A percentile compares a stretch with the other conserved stretches of the same genome.
Conservation (phyloP, 768 basidiomycete genomes). For the Leccinum rimulosum region DNA sequence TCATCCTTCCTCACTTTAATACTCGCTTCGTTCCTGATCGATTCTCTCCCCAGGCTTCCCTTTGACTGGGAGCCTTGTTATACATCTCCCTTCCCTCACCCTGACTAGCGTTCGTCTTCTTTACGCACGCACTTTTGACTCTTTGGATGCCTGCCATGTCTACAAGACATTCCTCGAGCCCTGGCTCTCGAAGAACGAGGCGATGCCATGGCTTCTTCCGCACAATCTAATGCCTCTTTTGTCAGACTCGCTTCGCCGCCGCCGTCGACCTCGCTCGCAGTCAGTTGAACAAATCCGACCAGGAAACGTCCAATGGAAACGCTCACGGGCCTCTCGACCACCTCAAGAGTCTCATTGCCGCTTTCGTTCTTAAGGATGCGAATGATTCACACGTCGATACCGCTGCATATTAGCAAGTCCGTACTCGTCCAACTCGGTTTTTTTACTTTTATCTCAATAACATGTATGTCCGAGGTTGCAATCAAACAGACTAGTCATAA, state of each 20-base stretch:
- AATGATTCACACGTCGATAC: slow-evolving; percentile 10
- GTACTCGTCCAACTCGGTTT: slow-evolving; percentile 2
- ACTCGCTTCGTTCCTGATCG: slow-evolving; percentile 9
- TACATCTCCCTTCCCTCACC: slow-evolving; percentile 64
- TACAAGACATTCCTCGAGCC: slow-evolving; percentile 61
- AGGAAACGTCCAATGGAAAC: slow-evolving; percentile 25
- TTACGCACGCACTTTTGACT: neutral
- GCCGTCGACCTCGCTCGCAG: slow-evolving; percentile 49
- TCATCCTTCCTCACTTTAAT: too few species aligned
- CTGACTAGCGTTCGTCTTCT: slow-evolving; percentile 48
- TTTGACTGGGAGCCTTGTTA: slow-evolving; percentile 72
- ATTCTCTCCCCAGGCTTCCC: slow-evolving; percentile 51
- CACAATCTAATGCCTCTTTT: slow-evolving; percentile 55
- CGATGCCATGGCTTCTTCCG: slow-evolving; percentile 46
- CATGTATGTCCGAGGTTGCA: slow-evolving; percentile 8
- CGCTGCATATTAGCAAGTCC: neutral
- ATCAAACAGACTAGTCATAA: slow-evolving; percentile 5
- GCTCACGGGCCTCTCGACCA: slow-evolving; percentile 27
- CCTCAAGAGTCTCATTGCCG: slow-evolving; percentile 36
- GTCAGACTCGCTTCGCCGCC: slow-evolving; percentile 47
- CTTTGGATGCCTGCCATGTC: slow-evolving; percentile 61
- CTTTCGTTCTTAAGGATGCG: slow-evolving; percentile 18
- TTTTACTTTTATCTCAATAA: slow-evolving; percentile 7
- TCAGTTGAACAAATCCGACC: slow-evolving; percentile 43
- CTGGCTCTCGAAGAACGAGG: slow-evolving; percentile 60